Evolutionary conservation across 805 yeast species (phyloP).

Genomic region (Maudiozyma bulderi): DNA sequence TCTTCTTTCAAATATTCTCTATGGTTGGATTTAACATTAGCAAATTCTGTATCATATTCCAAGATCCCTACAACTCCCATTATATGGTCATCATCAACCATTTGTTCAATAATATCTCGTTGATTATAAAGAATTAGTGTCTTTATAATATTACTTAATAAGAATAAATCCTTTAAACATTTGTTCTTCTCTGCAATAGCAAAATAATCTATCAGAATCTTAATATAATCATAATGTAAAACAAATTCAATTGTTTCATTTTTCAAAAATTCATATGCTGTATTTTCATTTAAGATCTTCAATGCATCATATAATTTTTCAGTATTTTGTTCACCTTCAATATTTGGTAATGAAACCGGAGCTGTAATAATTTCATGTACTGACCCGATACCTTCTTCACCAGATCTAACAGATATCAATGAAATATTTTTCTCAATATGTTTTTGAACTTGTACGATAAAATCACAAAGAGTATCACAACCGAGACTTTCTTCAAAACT

Average conservation of each 20-base stretch:
- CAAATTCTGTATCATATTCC: constrained; percentile 86
- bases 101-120: constrained; percentile 44
- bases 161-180: constrained; percentile 47
- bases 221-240: constrained; percentile 43
- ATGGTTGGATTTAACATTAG: constrained; percentile 70
- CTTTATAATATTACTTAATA: constrained; percentile 66
- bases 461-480: constrained; percentile 74
- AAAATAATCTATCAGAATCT: constrained; percentile 44
- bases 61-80: constrained; percentile 65
- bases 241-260: constrained; percentile 53
- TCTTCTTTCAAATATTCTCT: constrained; percentile 54
- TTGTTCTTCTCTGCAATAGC: constrained; percentile 44
- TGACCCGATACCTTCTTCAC: constrained; percentile 39
- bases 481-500: constrained; percentile 90
- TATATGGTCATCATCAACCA: constrained; percentile 44
- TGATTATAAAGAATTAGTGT: constrained; percentile 66
- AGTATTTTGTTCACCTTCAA: constrained; percentile 37
- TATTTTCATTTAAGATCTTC: constrained; percentile 48
- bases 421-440: constrained; percentile 56
- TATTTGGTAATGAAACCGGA: constrained; percentile 60
- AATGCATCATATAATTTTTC: constrained; percentile 43
- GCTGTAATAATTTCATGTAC: constrained; percentile 72
- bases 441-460: constrained; percentile 59
- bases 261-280: constrained; percentile 49
- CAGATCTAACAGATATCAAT: constrained; percentile 55